A percentile compares a stretch with the other conserved stretches of the same genome.
Conservation (phyloP, 2,329 filamentous ascomycete species). For the Macrophomina tecta region DNA sequence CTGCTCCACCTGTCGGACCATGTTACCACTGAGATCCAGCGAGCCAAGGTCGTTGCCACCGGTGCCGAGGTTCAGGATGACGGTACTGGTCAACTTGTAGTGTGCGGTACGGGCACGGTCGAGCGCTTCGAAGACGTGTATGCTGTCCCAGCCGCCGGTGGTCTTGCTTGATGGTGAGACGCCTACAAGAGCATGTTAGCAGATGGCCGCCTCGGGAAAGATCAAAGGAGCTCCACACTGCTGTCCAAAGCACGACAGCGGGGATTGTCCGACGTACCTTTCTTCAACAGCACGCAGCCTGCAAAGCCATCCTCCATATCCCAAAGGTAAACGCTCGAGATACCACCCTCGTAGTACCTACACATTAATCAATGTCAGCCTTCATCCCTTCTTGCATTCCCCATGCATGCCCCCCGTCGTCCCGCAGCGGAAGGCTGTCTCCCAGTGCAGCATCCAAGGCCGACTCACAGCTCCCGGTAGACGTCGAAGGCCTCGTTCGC, state of each 20-base stretch:
- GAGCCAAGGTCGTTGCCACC: constrained; percentile 76
- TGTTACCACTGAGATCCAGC: constrained; percentile 94
- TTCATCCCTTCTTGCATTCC: background rate
- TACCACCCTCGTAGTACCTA: constrained; percentile 90
- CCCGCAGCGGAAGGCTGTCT: background rate
- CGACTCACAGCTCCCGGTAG: constrained; percentile 79
- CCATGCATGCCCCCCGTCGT: background rate
- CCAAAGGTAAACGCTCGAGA: constrained; percentile 97
- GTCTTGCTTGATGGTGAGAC: constrained; percentile 69
- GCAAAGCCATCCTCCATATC: constrained; percentile 98
- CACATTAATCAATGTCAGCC: constrained; percentile 32
- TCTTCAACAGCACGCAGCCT: constrained; percentile 94
- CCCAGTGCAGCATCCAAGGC: background rate
- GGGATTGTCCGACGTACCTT: constrained; percentile 64
- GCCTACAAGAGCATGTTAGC: constrained; percentile 54
- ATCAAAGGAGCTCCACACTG: background rate
- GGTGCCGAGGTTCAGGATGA: constrained; percentile 86
- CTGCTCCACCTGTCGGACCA: constrained; percentile 95
- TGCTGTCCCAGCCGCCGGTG: constrained; percentile 93
- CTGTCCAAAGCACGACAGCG: background rate
- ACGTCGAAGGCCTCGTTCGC: constrained; percentile 97
- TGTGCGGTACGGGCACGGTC: constrained; percentile 90
- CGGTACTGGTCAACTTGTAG: constrained; percentile 97
- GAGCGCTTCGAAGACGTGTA: constrained; percentile 97
- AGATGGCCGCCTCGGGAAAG: background rate